phyloP scores from a whole-genome alignment of 2,329 filamentous ascomycete species.

The Sordariomycetes sp. region DNA sequence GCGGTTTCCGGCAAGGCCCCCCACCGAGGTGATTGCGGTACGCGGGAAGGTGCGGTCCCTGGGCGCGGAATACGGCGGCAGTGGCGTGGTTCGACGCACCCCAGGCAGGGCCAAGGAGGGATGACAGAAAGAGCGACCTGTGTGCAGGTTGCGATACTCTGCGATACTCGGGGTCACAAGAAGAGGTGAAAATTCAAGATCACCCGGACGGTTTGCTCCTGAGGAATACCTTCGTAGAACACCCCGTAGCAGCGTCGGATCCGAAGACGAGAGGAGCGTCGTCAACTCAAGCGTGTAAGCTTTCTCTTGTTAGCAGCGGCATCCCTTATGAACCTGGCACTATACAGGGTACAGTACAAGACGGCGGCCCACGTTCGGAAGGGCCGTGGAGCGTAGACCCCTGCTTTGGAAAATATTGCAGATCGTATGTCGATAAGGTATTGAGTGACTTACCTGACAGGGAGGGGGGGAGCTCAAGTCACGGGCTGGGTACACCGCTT shows the following conservation, averaged over 20 bases:
- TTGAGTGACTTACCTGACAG: neutral
- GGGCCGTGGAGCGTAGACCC: neutral
- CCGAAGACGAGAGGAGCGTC: too few species aligned
- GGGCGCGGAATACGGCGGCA: neutral
- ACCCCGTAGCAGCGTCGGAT: too few species aligned
- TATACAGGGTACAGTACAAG: too few species aligned
- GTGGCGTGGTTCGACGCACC: neutral
- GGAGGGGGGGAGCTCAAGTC: neutral
- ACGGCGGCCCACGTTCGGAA: neutral
- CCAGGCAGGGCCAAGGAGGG: neutral
- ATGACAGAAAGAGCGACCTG: neutral
- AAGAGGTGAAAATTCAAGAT: too few species aligned
- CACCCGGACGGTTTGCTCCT: too few species aligned
- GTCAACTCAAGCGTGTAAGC: too few species aligned
- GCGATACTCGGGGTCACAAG: too few species aligned
- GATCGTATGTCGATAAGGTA: neutral
- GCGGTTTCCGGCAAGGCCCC: too few species aligned
- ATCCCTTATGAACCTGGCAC: too few species aligned
- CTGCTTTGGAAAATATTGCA: neutral
- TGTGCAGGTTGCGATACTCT: neutral
- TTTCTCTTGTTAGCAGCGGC: too few species aligned
- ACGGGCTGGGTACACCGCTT: neutral
- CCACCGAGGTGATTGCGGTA: neutral
- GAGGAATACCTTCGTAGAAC: too few species aligned
- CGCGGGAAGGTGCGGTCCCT: neutral